A percentile compares a stretch with the other conserved stretches of the same genome.
phyloP scores from a whole-genome alignment of 73 alveolate species.

The Paraurostyla sp. region DNA sequence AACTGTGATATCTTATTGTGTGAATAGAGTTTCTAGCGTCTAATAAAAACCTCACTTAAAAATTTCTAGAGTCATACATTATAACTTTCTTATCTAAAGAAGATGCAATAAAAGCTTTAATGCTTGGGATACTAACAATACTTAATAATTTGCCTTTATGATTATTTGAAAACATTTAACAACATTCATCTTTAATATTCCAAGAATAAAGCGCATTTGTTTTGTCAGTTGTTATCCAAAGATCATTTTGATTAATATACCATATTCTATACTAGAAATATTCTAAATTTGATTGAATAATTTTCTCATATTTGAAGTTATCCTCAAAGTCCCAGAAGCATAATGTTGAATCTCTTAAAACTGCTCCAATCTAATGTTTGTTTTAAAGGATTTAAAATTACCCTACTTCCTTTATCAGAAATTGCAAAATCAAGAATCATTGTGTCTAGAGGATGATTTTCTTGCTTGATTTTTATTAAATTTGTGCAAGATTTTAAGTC shows the following conservation, averaged over 20 bases:
- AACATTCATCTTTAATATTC: neutral
- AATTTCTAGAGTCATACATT: neutral
- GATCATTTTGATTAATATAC: slow-evolving; percentile 30
- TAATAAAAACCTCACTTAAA: neutral
- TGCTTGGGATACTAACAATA: neutral
- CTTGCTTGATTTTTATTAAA: neutral
- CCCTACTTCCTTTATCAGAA: slow-evolving; percentile 9
- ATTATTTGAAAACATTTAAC: neutral
- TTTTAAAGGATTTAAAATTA: neutral
- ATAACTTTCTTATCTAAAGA: slow-evolving; percentile 39
- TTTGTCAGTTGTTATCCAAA: slow-evolving; percentile 39
- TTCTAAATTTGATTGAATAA: neutral
- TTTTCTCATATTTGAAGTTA: slow-evolving; percentile 30
- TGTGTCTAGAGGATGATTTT: slow-evolving; percentile 30
- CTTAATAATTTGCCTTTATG: slow-evolving; percentile 17
- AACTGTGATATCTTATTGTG: neutral
- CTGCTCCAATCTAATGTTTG: slow-evolving; percentile 15
- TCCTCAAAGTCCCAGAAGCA: slow-evolving; percentile 32
- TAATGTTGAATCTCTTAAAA: slow-evolving; percentile 24
- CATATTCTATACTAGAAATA: slow-evolving; percentile 16
- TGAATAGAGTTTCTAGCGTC: slow-evolving; percentile 11
- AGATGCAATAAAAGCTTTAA: slow-evolving; percentile 18
- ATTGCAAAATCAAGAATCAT: slow-evolving; percentile 25
- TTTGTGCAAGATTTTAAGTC: neutral
- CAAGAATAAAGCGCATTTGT: slow-evolving; percentile 36